Percentiles rank a stretch among this genome's conserved stretches.
phyloP scores from a whole-genome alignment of 2,329 filamentous ascomycete species.

The Hypomyces rosellus region DNA sequence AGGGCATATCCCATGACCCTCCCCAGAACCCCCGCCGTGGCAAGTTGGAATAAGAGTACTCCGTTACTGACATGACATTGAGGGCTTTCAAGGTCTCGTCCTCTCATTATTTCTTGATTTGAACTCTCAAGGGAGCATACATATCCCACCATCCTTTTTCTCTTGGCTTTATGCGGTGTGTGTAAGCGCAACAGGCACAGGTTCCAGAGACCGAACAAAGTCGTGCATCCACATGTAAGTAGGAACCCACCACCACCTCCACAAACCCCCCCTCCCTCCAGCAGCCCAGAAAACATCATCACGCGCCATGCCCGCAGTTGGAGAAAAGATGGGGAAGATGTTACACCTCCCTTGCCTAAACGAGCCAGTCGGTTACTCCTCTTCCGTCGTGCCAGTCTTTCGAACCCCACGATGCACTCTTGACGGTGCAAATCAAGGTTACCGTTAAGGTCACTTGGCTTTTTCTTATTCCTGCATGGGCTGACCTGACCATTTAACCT shows the following conservation, averaged over 20 bases:
- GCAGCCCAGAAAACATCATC: conserved; percentile 1
- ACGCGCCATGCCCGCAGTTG: conserved; percentile 3
- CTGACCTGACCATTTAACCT: background rate
- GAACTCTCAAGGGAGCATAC: too few relatives aligned
- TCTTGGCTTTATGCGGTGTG: background rate
- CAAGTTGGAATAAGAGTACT: too few relatives aligned
- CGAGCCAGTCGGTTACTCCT: background rate
- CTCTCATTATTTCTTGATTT: background rate
- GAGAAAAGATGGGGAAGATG: conserved; percentile 1
- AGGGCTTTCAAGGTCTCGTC: too few relatives aligned
- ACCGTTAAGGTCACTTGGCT: background rate
- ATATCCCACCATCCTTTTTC: background rate
- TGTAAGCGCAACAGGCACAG: background rate
- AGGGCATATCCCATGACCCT: too few relatives aligned
- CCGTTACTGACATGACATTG: too few relatives aligned
- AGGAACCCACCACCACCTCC: background rate
- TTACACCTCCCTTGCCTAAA: conserved; percentile 1
- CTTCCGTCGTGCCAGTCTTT: background rate
- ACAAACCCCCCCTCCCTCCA: too few relatives aligned
- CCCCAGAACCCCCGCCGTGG: too few relatives aligned
- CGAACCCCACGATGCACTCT: too few relatives aligned
- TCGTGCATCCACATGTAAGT: conserved; percentile 1
- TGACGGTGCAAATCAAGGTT: too few relatives aligned
- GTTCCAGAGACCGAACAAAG: background rate
- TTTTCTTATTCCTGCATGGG: background rate